These are phyloP conservation scores for Saksenaea oblongispora DNA, from an alignment of 371 early-diverging fungal species.

Conservation along the genomic window DNA sequence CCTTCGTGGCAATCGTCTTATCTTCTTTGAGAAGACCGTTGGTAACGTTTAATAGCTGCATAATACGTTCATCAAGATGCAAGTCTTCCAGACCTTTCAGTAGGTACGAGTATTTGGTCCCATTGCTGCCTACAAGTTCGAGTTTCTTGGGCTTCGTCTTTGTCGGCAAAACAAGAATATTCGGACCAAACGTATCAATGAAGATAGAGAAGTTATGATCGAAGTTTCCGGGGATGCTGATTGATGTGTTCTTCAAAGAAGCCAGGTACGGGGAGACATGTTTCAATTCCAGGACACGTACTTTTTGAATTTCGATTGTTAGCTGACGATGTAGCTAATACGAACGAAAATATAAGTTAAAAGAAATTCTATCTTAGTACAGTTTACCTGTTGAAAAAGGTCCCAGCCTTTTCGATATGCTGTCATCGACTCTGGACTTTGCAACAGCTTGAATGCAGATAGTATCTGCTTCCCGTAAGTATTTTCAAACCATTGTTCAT, in stretches of 20 bases:
- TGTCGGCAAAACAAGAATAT: slow-evolving; percentile 71
- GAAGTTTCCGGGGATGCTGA: slow-evolving; percentile 68
- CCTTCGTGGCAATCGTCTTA: slow-evolving; percentile 42
- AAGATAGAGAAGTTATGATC: slow-evolving; percentile 25
- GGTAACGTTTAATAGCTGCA: slow-evolving; percentile 76
- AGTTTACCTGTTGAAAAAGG: slow-evolving; percentile 57
- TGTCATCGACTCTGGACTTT: slow-evolving; percentile 51
- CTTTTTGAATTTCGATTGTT: slow-evolving; percentile 60
- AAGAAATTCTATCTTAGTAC: background rate
- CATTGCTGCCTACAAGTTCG: slow-evolving; percentile 71
- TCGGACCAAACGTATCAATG: slow-evolving; percentile 64
- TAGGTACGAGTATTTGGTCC: slow-evolving; percentile 75
- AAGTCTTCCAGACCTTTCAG: slow-evolving; percentile 93
- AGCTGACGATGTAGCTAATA: slow-evolving; percentile 50
- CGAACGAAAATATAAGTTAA: background rate
- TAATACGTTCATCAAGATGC: slow-evolving; percentile 89
- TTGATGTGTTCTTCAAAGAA: slow-evolving; percentile 42
- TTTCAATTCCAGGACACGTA: slow-evolving; percentile 54
- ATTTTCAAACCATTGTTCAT: slow-evolving; percentile 70
- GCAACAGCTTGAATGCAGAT: slow-evolving; percentile 51
- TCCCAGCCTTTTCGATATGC: slow-evolving; percentile 62
- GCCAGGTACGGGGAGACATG: slow-evolving; percentile 70
- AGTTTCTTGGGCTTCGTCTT: slow-evolving; percentile 94
- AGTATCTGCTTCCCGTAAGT: slow-evolving; percentile 56
- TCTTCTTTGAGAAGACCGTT: slow-evolving; percentile 73